phyloP scores from a whole-genome alignment of 2,329 filamentous ascomycete genomes.

The Pseudopithomyces maydicus region DNA sequence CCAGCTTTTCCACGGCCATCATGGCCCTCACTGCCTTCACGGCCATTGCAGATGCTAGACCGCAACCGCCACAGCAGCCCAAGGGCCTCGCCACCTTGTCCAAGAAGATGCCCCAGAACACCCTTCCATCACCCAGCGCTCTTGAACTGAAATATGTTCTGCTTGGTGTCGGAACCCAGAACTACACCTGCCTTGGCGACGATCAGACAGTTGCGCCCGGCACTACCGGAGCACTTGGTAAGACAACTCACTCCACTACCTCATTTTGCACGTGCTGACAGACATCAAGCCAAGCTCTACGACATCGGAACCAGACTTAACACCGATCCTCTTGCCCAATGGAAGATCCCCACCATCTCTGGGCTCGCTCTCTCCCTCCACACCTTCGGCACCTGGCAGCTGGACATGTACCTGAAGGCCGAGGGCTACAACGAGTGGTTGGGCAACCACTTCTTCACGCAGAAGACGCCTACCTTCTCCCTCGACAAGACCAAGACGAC shows the following conservation, averaged over 20 bases:
- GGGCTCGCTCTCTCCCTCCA: slow-evolving; percentile 39
- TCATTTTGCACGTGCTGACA: slow-evolving; percentile 14
- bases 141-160: slow-evolving; percentile 52
- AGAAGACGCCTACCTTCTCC: slow-evolving; percentile 63
- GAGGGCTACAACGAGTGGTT: slow-evolving; percentile 49
- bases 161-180: slow-evolving; percentile 58
- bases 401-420: slow-evolving; percentile 32
- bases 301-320: slow-evolving; percentile 41
- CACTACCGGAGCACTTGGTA: slow-evolving; percentile 42
- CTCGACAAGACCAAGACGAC: slow-evolving; percentile 50
- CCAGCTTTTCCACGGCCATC: slow-evolving; percentile 28
- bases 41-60: slow-evolving; percentile 22
- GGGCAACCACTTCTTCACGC: slow-evolving; percentile 71
- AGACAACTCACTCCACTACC: slow-evolving; percentile 4
- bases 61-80: slow-evolving; percentile 16
- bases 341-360: slow-evolving; percentile 39
- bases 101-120: slow-evolving; percentile 32
- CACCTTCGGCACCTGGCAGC: slow-evolving; percentile 16
- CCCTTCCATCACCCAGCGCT: slow-evolving; percentile 33
- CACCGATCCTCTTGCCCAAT: slow-evolving; percentile 32
- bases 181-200: slow-evolving; percentile 52
- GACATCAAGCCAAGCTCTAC: slow-evolving; percentile 37
- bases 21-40: slow-evolving; percentile 24
- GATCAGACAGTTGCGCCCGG: slow-evolving; percentile 33
- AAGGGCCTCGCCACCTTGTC: slow-evolving; percentile 30